Evolutionary conservation across 75 land plant species (phyloP), one percentile per base, ranked within the genome.

Genomic region (Isoetes taiwanensis): DNA sequence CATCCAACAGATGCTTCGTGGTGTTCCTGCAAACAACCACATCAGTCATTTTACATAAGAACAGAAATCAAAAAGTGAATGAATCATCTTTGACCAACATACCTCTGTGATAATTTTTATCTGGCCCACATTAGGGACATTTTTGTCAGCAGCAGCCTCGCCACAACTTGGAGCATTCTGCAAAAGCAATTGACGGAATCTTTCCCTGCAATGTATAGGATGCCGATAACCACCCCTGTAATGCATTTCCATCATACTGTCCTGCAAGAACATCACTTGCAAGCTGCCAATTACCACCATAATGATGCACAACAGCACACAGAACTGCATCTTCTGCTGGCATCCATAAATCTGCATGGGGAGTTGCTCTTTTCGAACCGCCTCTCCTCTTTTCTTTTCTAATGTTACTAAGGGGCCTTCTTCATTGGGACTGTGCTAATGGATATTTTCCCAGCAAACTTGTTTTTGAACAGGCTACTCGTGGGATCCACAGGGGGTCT

Each of bases 31-130:
- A 52, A 64, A 1, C 16, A 41, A 6, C 46, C 14, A 34, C 2
- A 4, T 3, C 8, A 38, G n/a, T n/a, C n/a, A 58, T 43, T 60
- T 19, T 8, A 27, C 10, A 12, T 12, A 25, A 23, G 41, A 26
- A 60, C 19, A 42, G 55, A 60, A 4, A 52, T 32, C 28, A 53
- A 24, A 41, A 9, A 5, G 4, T 33, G 4, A 46, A 6, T n/a
- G n/a, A n/a, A n/a, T n/a, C n/a, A n/a, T n/a, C n/a, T n/a, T n/a
- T n/a, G n/a, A n/a, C n/a, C n/a, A 63, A 23, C 55, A 33, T 87
- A 94, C 99, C 96, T 94, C 99, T 19, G 99, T 78, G 26, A 94
- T 87, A n/a, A n/a, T n/a, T n/a, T n/a, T n/a, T 80, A 68, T 85
- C 24, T 88, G 64, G 26, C 77, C 78, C 20, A 82, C 78, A 62